Evolutionary conservation across 1,284 basidiomycete genomes (phyloP).

Genomic region (Vanrija pseudolonga): DNA sequence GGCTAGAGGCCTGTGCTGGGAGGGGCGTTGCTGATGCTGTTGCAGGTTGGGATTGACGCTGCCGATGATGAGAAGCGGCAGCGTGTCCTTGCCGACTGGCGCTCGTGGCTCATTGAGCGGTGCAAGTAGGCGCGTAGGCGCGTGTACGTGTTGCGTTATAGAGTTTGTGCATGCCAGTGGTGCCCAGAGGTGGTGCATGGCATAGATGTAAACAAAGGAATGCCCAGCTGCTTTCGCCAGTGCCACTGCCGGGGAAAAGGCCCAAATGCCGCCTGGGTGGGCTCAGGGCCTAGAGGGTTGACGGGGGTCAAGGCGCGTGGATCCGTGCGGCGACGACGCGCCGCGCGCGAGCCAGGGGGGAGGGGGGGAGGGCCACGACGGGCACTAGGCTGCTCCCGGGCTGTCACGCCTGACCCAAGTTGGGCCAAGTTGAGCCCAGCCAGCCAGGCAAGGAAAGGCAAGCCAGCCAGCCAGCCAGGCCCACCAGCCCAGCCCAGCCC

Average conservation of each 20-base stretch:
- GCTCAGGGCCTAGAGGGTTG: not conserved
- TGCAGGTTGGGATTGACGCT: constrained; percentile 46
- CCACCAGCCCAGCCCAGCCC: too few relatives aligned
- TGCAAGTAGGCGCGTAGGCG: constrained; percentile 15
- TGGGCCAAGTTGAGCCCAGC: too few relatives aligned
- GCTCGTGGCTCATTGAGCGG: constrained; percentile 44
- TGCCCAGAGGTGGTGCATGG: too few relatives aligned
- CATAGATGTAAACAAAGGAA: not conserved
- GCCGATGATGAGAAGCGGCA: constrained; percentile 49
- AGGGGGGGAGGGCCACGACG: not conserved
- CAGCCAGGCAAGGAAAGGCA: too few relatives aligned
- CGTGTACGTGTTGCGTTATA: not conserved
- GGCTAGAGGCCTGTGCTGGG: constrained; percentile 2
- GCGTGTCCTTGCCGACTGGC: constrained; percentile 47
- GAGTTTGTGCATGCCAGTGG: too few relatives aligned
- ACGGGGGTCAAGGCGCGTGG: too few relatives aligned
- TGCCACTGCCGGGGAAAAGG: not conserved
- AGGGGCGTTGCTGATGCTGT: constrained; percentile 16
- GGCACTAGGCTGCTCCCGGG: too few relatives aligned
- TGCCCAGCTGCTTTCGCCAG: fast-evolving
- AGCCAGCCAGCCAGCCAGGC: too few relatives aligned
- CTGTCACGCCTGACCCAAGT: too few relatives aligned
- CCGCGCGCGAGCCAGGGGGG: not conserved
- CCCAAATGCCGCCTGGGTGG: not conserved
- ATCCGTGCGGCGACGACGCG: not conserved